phyloP scores from a whole-genome alignment of 1,139 yeast genomes.

The Hyphopichia pseudoburtonii region DNA sequence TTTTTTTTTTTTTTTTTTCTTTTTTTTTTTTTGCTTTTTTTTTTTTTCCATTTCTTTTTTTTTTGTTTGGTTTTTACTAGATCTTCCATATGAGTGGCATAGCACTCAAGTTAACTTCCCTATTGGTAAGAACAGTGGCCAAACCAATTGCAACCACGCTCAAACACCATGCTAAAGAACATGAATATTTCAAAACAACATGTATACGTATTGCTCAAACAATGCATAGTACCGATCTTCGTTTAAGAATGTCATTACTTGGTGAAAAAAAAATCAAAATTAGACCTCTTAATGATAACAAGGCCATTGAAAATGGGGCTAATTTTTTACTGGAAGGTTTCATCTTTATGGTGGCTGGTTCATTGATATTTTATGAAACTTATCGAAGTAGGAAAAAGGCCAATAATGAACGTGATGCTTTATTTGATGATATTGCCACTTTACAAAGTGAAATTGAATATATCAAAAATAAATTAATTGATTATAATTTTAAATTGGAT shows the following conservation, averaged over 20 bases:
- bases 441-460: constrained; percentile 71
- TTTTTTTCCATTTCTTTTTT: too few relatives aligned
- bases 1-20: too few relatives aligned
- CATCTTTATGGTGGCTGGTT: constrained; percentile 78
- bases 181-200: constrained; percentile 57
- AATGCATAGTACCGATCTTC: constrained; percentile 66
- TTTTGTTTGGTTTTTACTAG: too few relatives aligned
- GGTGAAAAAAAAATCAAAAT: constrained; percentile 60
- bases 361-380: constrained; percentile 73
- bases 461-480: constrained; percentile 48
- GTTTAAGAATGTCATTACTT: constrained; percentile 59
- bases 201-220: constrained; percentile 77
- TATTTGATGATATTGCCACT: constrained; percentile 66
- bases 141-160: constrained; percentile 77
- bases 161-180: constrained; percentile 76
- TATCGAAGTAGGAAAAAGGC: constrained; percentile 69
- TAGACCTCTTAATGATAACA: constrained; percentile 79
- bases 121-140: constrained; percentile 74
- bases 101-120: constrained; percentile 73
- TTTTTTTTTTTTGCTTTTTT: too few relatives aligned
- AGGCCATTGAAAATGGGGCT: constrained; percentile 85
- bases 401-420: constrained; percentile 55
- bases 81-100: constrained; percentile 44
- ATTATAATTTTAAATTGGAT: constrained; percentile 43
- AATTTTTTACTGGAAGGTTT: constrained; percentile 74